Evolutionary conservation across 2,329 filamentous ascomycete species (phyloP).

Genomic region (Cladosporium sp.): DNA sequence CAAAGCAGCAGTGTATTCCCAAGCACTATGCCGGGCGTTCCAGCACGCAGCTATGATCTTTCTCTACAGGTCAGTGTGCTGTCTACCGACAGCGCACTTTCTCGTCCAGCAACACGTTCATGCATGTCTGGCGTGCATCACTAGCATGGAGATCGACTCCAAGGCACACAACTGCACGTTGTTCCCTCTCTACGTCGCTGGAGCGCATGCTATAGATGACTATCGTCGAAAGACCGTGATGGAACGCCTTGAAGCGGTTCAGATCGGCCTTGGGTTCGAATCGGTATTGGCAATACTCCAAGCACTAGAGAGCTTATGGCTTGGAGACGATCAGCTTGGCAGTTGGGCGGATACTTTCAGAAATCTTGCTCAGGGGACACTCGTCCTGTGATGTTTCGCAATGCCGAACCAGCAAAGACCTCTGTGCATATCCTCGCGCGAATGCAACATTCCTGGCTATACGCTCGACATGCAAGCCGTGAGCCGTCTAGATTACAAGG

Average conservation of each 20-base stretch:
- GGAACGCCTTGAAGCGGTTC: slow-evolving; percentile 2
- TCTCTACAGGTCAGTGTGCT: slow-evolving; percentile 9
- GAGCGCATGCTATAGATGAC: slow-evolving; percentile 2
- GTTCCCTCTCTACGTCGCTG: slow-evolving; percentile 11
- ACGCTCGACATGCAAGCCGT: neutral
- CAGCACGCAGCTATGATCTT: slow-evolving; percentile 9
- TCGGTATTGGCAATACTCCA: slow-evolving; percentile 5
- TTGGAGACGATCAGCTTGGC: neutral
- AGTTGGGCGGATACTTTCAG: slow-evolving; percentile 4
- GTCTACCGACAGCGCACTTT: neutral
- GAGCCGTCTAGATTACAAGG: too few species aligned
- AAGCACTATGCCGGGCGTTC: slow-evolving; percentile 6
- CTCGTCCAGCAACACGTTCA: slow-evolving; percentile 8
- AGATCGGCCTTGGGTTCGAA: slow-evolving; percentile 3
- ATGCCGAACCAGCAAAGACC: neutral
- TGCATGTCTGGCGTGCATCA: slow-evolving; percentile 7
- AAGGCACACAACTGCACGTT: slow-evolving; percentile 8
- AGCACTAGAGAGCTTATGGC: slow-evolving; percentile 3
- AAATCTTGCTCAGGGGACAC: slow-evolving; percentile 5
- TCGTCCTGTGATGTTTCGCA: neutral
- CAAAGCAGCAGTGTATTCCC: slow-evolving; percentile 7
- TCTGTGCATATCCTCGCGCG: neutral
- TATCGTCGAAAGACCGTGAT: neutral
- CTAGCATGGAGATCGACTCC: slow-evolving; percentile 11
- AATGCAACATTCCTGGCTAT: neutral